phyloP scores from a whole-genome alignment of 345 rosid species.

The Citropsis articulata region DNA sequence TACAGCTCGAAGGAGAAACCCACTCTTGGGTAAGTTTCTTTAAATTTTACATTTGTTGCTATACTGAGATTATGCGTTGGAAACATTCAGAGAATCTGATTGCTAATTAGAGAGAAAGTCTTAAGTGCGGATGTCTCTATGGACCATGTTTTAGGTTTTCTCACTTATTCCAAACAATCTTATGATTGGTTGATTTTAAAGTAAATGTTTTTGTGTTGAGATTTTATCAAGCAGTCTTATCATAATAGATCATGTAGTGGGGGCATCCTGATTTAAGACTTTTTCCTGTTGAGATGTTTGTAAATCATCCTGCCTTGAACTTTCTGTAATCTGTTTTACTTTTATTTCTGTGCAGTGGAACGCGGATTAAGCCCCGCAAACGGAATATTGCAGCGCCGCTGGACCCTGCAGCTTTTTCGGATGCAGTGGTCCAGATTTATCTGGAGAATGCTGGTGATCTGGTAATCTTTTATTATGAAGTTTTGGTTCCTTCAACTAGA shows the following conservation, averaged over 20 bases:
- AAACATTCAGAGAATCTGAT: not conserved
- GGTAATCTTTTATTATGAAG: conserved; percentile 39
- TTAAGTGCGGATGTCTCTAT: not conserved
- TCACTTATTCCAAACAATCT: not conserved
- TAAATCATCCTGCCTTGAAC: not conserved
- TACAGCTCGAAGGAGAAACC: conserved; percentile 94
- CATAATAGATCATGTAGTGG: not conserved
- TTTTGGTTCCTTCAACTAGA: not conserved
- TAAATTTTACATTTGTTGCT: not conserved
- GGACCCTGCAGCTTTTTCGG: conserved; percentile 98
- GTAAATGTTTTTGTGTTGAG: not conserved
- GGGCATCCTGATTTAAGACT: not conserved
- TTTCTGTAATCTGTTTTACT: not conserved
- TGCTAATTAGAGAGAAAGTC: not conserved
- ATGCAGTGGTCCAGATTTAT: conserved; percentile 97
- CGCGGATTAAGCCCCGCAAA: conserved; percentile 99
- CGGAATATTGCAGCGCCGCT: conserved; percentile 95
- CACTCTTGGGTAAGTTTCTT: conserved; percentile 73
- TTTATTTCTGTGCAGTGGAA: conserved; percentile 54
- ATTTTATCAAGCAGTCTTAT: too few species aligned
- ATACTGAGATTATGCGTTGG: not conserved
- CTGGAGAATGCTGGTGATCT: conserved; percentile 97
- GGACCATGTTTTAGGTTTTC: not conserved
- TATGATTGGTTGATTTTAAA: not conserved
- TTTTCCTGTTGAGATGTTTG: not conserved